Conservation (phyloP, 1,284 basidiomycete species). For the Puccinia horiana region DNA sequence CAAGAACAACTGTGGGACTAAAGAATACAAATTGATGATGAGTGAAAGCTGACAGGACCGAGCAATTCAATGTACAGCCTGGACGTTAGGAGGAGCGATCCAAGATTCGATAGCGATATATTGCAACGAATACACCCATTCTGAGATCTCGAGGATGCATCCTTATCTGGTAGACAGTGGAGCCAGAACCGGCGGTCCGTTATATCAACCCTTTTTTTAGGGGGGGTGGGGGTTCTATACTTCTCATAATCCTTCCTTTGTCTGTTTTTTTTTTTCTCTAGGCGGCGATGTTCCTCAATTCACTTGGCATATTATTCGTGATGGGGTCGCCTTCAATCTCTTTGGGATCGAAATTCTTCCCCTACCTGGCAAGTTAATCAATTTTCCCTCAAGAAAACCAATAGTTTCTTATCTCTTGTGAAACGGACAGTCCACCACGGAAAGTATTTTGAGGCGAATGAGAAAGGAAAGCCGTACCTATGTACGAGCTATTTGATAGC, state of each 20-base stretch:
- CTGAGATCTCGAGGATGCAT: slow-evolving; percentile 63
- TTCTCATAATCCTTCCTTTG: not conserved
- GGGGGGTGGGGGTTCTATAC: not conserved
- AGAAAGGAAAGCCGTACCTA: slow-evolving; percentile 63
- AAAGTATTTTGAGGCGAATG: slow-evolving; percentile 53
- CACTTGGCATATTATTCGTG: slow-evolving; percentile 74
- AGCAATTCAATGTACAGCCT: slow-evolving; percentile 60
- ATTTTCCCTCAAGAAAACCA: slow-evolving; percentile 50
- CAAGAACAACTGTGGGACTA: not conserved
- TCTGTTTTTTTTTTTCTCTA: not conserved
- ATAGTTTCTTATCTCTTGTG: not conserved
- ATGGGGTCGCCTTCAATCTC: slow-evolving; percentile 68
- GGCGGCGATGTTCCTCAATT: slow-evolving; percentile 70
- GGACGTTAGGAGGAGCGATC: slow-evolving; percentile 70
- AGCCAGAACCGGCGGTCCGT: slow-evolving; percentile 73
- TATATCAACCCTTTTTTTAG: slow-evolving; percentile 64
- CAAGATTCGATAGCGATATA: slow-evolving; percentile 75
- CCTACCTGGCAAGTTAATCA: slow-evolving; percentile 68
- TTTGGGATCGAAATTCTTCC: slow-evolving; percentile 68
- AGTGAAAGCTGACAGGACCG: not conserved
- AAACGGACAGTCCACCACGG: slow-evolving; percentile 61
- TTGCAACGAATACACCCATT: slow-evolving; percentile 61
- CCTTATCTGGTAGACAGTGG: slow-evolving; percentile 75
- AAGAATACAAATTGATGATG: not conserved
- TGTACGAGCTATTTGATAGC: slow-evolving; percentile 75